phyloP scores from a whole-genome alignment of 176 grass and related monocot genomes.

The Otatea glauca region DNA sequence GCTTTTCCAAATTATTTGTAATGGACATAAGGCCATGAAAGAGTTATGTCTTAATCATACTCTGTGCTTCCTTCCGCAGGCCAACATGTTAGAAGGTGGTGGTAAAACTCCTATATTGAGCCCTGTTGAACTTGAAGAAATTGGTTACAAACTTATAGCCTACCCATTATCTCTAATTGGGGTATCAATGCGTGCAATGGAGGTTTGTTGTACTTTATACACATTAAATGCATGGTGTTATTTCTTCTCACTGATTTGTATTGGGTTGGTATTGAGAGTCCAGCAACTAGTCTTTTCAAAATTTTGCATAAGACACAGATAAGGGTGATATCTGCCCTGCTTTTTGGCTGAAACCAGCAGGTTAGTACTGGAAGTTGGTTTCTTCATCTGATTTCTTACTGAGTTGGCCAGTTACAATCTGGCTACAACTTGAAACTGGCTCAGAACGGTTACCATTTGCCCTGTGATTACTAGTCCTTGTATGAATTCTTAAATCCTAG shows the following conservation, averaged over 20 bases:
- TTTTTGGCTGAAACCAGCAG: too few relatives aligned
- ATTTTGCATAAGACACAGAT: not conserved
- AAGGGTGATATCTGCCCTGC: not conserved
- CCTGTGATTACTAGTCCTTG: not conserved
- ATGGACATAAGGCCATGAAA: not conserved
- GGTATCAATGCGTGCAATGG: conserved; percentile 96
- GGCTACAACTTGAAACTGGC: not conserved
- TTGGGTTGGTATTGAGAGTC: not conserved
- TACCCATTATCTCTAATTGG: conserved; percentile 94
- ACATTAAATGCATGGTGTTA: not conserved
- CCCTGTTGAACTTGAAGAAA: conserved; percentile 83
- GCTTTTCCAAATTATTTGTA: conserved; percentile 21
- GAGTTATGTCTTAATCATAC: conserved; percentile 19
- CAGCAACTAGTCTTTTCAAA: not conserved
- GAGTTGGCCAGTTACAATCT: not conserved
- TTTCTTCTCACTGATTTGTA: not conserved
- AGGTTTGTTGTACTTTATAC: conserved; percentile 59
- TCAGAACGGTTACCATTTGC: not conserved
- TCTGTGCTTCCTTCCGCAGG: conserved; percentile 48
- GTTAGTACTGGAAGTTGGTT: too few relatives aligned
- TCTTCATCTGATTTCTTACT: not conserved
- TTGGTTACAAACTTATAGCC: conserved; percentile 83
- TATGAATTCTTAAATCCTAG: not conserved
- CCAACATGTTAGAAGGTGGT: conserved; percentile 99
- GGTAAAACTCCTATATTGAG: conserved; percentile 94